Evolutionary conservation across 768 basidiomycete genomes (phyloP), one percentile per base, ranked within the genome.

Genomic region (Lentinula detonsa): DNA sequence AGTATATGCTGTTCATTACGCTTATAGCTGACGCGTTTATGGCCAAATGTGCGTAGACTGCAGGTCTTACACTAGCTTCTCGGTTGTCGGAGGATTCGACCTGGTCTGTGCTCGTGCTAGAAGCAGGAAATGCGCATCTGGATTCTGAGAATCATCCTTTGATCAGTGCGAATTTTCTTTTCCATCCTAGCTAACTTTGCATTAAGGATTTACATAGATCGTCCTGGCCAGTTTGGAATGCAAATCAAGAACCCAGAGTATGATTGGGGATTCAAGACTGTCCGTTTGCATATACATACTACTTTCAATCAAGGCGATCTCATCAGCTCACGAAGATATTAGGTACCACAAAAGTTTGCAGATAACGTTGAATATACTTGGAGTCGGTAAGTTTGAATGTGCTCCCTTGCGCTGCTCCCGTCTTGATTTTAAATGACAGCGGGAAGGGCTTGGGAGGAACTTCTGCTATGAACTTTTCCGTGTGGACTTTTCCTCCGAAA

Each of bases 401-500:
- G 23, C 4, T 15, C 13, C 11, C 15, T 21, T 57, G 28, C 11
- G 40, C 18, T 21, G 10, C 55, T 33, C 6, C 10, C 31, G 23
- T 28, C 10, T 9, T 4, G 9, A 2, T 5, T 5, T 57, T 31
- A 15, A 31, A 34, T 28, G 28, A 57, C 21, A 60, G 59, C 16
- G 59, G 59, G 10, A 60, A 60, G 48, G 48, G 46, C 34, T 31
- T 62, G 18, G 76, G 83, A 2, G 82, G 83, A 2, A 76, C 70
- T 58, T 81, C 81, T 0, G 66, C 66, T 4, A 72, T 81, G 33
- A 84, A 84, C 62, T 77, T 78, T 62, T 67, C 71, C 28, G 65
- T 64, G 43, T 74, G 68, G 67, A 69, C 51, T 4, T 63, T 65
- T 31, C 74, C 74, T 5, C 67, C 69, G 35, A 57, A 46, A 2